These are phyloP conservation scores for Coleophoma cylindrospora DNA, from an alignment of 2,329 filamentous ascomycete species.

Conservation along the genomic window DNA sequence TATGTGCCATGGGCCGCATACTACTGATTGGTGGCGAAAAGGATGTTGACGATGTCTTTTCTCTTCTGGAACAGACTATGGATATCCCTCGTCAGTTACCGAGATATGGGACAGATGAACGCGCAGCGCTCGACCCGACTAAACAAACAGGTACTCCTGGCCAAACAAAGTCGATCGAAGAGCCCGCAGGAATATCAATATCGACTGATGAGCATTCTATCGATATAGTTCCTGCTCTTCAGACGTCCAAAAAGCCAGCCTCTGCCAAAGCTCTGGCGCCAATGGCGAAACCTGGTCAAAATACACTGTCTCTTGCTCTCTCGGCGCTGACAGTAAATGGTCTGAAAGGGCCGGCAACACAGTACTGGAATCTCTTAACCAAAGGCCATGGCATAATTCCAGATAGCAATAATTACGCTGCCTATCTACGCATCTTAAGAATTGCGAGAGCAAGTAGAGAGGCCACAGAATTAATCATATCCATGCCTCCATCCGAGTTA, in stretches of 20 bases:
- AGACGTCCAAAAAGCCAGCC: slow-evolving; percentile 3
- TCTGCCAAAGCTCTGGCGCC: slow-evolving; percentile 11
- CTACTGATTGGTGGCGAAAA: slow-evolving; percentile 60
- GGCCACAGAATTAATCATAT: slow-evolving; percentile 52
- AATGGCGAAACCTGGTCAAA: slow-evolving; percentile 42
- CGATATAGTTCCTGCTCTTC: not conserved
- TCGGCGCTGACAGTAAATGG: slow-evolving; percentile 56
- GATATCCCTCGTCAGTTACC: slow-evolving; percentile 52
- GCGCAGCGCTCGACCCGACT: slow-evolving; percentile 2
- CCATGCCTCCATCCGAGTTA: slow-evolving; percentile 42
- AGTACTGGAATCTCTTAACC: slow-evolving; percentile 76
- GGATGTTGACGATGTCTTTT: slow-evolving; percentile 68
- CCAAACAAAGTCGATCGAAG: not conserved
- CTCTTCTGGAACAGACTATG: slow-evolving; percentile 78
- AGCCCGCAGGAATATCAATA: not conserved
- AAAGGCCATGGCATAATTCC: slow-evolving; percentile 57
- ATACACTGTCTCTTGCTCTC: slow-evolving; percentile 65
- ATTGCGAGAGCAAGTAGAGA: slow-evolving; percentile 60
- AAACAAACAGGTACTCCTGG: not conserved
- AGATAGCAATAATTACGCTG: slow-evolving; percentile 65
- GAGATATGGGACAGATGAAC: slow-evolving; percentile 5
- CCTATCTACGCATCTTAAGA: slow-evolving; percentile 63
- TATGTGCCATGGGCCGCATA: slow-evolving; percentile 75
- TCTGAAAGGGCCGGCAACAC: slow-evolving; percentile 55
- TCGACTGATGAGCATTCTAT: not conserved